Base-by-base conservation (phyloP, 2,329 filamentous ascomycete genomes). In the Helicocarpus griseus region DNA sequence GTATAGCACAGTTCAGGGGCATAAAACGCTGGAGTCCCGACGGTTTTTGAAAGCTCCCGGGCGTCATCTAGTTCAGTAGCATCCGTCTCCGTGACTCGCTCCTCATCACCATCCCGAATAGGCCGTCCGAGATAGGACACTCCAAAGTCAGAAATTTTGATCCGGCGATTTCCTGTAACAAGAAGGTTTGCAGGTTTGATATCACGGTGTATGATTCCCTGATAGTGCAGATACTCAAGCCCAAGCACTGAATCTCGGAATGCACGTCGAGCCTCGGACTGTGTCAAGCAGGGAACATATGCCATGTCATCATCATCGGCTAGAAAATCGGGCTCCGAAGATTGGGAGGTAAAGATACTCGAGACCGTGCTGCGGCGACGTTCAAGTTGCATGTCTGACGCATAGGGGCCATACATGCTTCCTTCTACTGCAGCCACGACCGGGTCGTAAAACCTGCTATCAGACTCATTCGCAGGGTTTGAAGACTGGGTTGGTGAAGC, bases 141-240 rank as follows among this genome's bases (percentile, higher is more conserved):
- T 29, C 93, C 93, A 72, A 98, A 98, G 64, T 98, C 93, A 4
- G 93, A 97, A 54, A 98, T 98, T 75, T 98, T 98, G 63, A 96
- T 88, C 13, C 85, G 83, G 60, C 90, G 83, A 57, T 89, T 85
- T 60, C 75, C 83, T 48, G 89, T 94, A 74, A 91, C 89, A 5
- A 98, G 76, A 5, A 98, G 77, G 65, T 97, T 97, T 35, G 91
- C 90, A 1, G 87, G 87, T 64, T 90, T 91, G 67, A 91, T 90
- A 62, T 91, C 87, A 47, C 87, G 81, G 62, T 91, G 87, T 24
- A 90, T 86, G 41, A 91, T 87, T 14, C 87, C 87, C 64, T 90
- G 85, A 60, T 89, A 91, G 64, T 93, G 87, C 31, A 98, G 77
- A 65, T 97, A 98, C 65, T 98, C 90, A 19, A 98, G 73, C 3